Conservation (phyloP, 768 basidiomycete species). For the Lenzites betulinus region DNA sequence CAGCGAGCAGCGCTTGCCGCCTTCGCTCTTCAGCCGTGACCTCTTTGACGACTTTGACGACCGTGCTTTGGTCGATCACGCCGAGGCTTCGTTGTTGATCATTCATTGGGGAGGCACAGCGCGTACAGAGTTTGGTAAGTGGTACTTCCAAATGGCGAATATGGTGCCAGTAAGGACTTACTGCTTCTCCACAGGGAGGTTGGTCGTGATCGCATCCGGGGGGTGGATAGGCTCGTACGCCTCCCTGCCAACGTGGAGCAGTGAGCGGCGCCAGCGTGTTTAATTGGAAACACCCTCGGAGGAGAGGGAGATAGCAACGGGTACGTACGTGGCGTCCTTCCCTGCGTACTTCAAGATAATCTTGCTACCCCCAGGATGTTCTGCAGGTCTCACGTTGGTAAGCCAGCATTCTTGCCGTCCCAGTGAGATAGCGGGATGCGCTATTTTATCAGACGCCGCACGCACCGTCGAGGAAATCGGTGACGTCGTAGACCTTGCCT, state of each 20-base stretch:
- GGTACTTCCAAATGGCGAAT: not conserved
- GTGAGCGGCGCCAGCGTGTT: not conserved
- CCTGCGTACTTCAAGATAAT: constrained; percentile 60
- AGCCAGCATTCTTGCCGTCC: not conserved
- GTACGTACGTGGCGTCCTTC: constrained; percentile 47
- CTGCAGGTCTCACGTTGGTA: constrained; percentile 1
- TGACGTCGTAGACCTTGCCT: constrained; percentile 45
- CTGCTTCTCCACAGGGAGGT: constrained; percentile 82
- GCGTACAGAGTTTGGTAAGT: not conserved
- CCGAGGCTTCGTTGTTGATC: constrained; percentile 50
- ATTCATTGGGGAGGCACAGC: not conserved
- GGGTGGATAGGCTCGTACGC: constrained; percentile 93
- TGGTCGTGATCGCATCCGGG: constrained; percentile 75
- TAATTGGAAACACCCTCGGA: not conserved
- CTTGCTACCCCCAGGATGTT: constrained; percentile 29
- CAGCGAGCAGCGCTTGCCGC: constrained; percentile 59
- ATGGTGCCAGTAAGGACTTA: not conserved
- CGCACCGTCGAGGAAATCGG: constrained; percentile 38
- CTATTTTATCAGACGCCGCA: not conserved
- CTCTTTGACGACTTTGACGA: constrained; percentile 58
- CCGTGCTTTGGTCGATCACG: constrained; percentile 65
- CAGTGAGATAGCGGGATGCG: not conserved
- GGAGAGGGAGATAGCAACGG: not conserved
- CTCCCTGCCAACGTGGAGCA: constrained; percentile 23
- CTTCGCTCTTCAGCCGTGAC: constrained; percentile 73